Evolutionary conservation across 2,329 filamentous ascomycete species (phyloP).

Genomic region (Pyrenophora teres): DNA sequence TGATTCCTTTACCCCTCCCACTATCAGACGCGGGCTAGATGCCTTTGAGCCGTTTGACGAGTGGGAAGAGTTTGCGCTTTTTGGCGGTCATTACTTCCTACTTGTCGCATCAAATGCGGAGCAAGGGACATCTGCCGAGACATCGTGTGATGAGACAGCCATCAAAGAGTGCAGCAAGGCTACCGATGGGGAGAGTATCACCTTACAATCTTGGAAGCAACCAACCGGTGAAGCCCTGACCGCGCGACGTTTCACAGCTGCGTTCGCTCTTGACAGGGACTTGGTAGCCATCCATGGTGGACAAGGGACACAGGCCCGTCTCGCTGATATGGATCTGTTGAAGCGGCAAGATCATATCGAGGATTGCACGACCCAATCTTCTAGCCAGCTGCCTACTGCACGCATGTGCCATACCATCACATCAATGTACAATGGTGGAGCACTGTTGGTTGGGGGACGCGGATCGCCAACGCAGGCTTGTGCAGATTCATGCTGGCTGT

Average conservation of each 20-base stretch:
- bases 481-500: slow-evolving; percentile 73
- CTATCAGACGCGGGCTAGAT: slow-evolving; percentile 68
- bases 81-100: slow-evolving; percentile 82
- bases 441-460: slow-evolving; percentile 76
- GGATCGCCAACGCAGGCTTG: slow-evolving; percentile 73
- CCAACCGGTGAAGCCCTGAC: slow-evolving; percentile 19
- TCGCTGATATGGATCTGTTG: slow-evolving; percentile 51
- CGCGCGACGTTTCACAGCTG: slow-evolving; percentile 48
- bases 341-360: slow-evolving; percentile 32
- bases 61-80: slow-evolving; percentile 92
- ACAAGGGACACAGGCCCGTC: slow-evolving; percentile 54
- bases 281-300: slow-evolving; percentile 52
- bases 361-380: slow-evolving; percentile 27
- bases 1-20: slow-evolving; percentile 64
- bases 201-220: slow-evolving; percentile 20
- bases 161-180: slow-evolving; percentile 2
- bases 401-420: slow-evolving; percentile 79
- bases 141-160: slow-evolving; percentile 7
- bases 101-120: slow-evolving; percentile 63
- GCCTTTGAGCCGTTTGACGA: slow-evolving; percentile 85
- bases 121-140: slow-evolving; percentile 14
- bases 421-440: slow-evolving; percentile 61
- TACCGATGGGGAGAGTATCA: slow-evolving; percentile 15
- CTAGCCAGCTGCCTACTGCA: slow-evolving; percentile 45
- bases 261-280: slow-evolving; percentile 38